A percentile compares a stretch with the other conserved stretches of the same genome.
Conservation (phyloP, 2,329 filamentous ascomycete species). For the Sporothrix mexicana region DNA sequence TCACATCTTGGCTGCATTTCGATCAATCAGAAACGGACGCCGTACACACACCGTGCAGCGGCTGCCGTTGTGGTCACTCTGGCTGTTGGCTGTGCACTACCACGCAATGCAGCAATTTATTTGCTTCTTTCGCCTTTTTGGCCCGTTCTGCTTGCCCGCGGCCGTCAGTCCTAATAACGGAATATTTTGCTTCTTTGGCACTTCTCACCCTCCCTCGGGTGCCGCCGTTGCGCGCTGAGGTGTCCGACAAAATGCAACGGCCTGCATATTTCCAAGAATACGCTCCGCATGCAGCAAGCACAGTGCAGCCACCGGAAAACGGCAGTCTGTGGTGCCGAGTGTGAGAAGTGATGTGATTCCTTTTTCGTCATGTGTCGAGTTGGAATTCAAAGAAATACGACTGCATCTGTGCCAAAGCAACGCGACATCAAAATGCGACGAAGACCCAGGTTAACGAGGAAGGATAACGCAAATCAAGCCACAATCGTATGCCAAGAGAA, state of each 20-base stretch:
- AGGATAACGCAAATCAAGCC: too few species aligned
- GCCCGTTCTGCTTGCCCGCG: neutral
- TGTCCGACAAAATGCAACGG: neutral
- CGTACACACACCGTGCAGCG: constrained; percentile 20
- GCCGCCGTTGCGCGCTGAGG: neutral
- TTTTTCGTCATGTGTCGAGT: neutral
- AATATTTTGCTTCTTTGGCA: constrained; percentile 6
- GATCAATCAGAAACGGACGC: constrained; percentile 14
- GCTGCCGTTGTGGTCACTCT: neutral
- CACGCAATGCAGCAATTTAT: neutral
- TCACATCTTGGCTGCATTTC: neutral
- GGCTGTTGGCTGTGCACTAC: neutral
- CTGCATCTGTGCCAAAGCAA: neutral
- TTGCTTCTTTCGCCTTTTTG: neutral
- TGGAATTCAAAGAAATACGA: too few species aligned
- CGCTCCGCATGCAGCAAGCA: neutral
- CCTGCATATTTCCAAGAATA: constrained; percentile 4
- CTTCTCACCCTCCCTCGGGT: neutral
- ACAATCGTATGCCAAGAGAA: too few species aligned
- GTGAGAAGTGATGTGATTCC: neutral
- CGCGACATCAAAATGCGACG: neutral
- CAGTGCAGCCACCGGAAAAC: neutral
- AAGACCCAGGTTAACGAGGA: too few species aligned
- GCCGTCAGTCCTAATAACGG: neutral
- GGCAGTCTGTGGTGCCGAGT: neutral